Evolutionary conservation across 106 monocot species (phyloP).

Genomic region (Vanilla planifolia): DNA sequence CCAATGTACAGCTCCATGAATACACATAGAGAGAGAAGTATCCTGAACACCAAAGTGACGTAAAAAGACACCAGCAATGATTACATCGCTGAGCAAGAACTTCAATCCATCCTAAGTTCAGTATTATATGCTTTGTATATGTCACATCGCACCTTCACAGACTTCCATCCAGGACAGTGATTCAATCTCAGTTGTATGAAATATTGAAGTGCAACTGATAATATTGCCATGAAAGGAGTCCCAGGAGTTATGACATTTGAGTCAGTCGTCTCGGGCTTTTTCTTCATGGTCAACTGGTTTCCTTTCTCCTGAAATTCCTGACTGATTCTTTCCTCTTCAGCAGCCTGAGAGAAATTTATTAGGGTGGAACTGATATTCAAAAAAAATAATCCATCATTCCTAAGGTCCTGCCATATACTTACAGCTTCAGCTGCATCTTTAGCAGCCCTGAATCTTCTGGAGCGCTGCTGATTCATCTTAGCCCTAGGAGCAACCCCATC

Average conservation of each 20-base stretch:
- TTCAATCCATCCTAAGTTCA: slow-evolving; percentile 16
- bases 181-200: slow-evolving; percentile 77
- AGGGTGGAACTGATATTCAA: not conserved
- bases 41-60: slow-evolving; percentile 49
- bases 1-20: slow-evolving; percentile 67
- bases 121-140: slow-evolving; percentile 20
- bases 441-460: slow-evolving; percentile 81
- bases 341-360: slow-evolving; percentile 32
- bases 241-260: slow-evolving; percentile 99
- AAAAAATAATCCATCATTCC: not conserved
- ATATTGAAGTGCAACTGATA: slow-evolving; percentile 86
- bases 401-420: slow-evolving; percentile 5
- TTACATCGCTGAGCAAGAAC: slow-evolving; percentile 31
- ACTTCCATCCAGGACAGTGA: slow-evolving; percentile 55
- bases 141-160: slow-evolving; percentile 56
- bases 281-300: slow-evolving; percentile 30
- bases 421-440: slow-evolving; percentile 90
- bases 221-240: slow-evolving; percentile 76
- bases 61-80: slow-evolving; percentile 63
- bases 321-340: slow-evolving; percentile 67
- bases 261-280: slow-evolving; percentile 53
- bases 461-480: slow-evolving; percentile 94
- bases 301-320: slow-evolving; percentile 62
- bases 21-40: slow-evolving; percentile 63
- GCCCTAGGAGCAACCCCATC: slow-evolving; percentile 97